Conservation (phyloP, 768 basidiomycete genomes). For the Phylloporus sp. region DNA sequence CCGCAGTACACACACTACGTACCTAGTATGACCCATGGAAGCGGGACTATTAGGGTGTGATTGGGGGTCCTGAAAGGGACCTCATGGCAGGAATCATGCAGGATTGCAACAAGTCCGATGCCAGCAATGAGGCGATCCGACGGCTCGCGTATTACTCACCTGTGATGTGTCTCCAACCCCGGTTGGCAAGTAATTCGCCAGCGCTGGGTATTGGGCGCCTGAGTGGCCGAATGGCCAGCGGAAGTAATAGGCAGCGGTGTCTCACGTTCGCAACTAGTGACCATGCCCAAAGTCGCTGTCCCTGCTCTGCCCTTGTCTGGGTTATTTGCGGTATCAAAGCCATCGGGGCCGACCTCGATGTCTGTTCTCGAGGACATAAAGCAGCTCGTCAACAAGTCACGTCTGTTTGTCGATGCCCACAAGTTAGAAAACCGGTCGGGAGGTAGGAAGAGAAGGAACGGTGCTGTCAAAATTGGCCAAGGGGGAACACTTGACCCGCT, state of each 20-base stretch:
- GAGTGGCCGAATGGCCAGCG: neutral
- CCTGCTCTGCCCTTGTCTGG: constrained; percentile 65
- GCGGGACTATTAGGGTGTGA: neutral
- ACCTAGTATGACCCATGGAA: neutral
- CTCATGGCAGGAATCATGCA: neutral
- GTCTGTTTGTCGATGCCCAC: constrained; percentile 64
- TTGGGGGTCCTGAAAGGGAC: neutral
- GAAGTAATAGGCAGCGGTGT: neutral
- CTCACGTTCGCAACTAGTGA: neutral
- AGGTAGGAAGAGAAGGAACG: constrained; percentile 38
- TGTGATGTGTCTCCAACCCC: neutral
- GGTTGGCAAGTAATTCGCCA: neutral
- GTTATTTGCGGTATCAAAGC: constrained; percentile 87
- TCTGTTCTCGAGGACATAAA: constrained; percentile 82
- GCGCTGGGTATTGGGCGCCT: neutral
- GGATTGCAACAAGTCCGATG: neutral
- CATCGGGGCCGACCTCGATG: constrained; percentile 93
- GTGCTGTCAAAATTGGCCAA: constrained; percentile 79
- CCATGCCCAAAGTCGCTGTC: constrained; percentile 64
- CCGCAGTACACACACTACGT: neutral
- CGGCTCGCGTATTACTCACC: neutral
- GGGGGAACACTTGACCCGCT: constrained; percentile 96
- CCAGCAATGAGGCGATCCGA: neutral
- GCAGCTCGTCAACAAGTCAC: constrained; percentile 69
- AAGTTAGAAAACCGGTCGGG: constrained; percentile 50